Percentiles rank a stretch among this genome's conserved stretches.
These are phyloP conservation scores for Paspalum notatum DNA, from an alignment of 176 grass and related monocot genomes.

Conservation along the genomic window DNA sequence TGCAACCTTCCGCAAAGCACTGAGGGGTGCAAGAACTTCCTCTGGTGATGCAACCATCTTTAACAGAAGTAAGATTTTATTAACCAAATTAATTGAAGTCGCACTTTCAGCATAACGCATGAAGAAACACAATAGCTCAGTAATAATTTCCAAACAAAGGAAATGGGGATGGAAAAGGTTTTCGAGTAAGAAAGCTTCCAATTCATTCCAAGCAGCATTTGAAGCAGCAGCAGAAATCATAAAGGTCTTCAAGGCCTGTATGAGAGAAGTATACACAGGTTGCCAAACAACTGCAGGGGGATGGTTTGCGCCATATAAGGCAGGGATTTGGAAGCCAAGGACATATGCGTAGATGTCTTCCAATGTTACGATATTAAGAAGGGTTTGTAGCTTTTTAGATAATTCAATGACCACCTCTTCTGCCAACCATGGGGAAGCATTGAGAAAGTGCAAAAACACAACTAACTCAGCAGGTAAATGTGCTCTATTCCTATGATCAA, in stretches of 20 bases:
- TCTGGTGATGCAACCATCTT: constrained; percentile 63
- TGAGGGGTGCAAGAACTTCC: constrained; percentile 51
- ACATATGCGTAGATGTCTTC: constrained; percentile 75
- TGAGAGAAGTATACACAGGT: constrained; percentile 65
- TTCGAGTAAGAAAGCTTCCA: constrained; percentile 74
- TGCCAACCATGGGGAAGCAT: constrained; percentile 54
- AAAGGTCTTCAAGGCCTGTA: constrained; percentile 80
- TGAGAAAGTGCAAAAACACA: constrained; percentile 81
- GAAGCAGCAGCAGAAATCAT: constrained; percentile 71
- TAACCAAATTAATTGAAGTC: constrained; percentile 53
- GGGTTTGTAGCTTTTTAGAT: constrained; percentile 66
- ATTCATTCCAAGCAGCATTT: constrained; percentile 63
- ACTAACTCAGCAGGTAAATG: constrained; percentile 65
- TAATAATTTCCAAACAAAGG: constrained; percentile 76
- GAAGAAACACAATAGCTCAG: constrained; percentile 87
- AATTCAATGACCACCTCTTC: constrained; percentile 69
- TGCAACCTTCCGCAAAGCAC: constrained; percentile 64
- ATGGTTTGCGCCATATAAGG: constrained; percentile 44
- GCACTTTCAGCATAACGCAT: constrained; percentile 65
- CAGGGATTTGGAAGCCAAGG: constrained; percentile 79
- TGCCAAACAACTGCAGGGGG: constrained; percentile 68
- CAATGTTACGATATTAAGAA: constrained; percentile 57
- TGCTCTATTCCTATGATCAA: constrained; percentile 46
- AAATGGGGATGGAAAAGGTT: constrained; percentile 84
- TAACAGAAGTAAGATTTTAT: constrained; percentile 58